Conservation (phyloP, 305 asterid genomes). For the Plantago rigida region DNA sequence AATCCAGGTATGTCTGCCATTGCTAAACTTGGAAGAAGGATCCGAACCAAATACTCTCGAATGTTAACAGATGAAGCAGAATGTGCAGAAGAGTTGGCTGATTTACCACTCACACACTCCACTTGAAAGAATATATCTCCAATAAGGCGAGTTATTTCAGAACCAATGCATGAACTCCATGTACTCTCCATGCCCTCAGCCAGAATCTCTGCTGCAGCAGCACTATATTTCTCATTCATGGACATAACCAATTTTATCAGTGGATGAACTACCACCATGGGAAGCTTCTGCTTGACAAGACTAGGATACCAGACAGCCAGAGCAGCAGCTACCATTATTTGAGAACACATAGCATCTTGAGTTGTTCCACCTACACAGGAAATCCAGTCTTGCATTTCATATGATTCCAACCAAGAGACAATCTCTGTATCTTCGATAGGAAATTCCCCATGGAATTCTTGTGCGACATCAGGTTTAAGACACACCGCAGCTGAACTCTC, state of each 20-base stretch:
- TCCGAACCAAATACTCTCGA: slow-evolving; percentile 63
- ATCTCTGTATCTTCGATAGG: slow-evolving; percentile 56
- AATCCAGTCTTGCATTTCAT: slow-evolving; percentile 83
- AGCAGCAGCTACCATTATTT: slow-evolving; percentile 89
- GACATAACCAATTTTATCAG: slow-evolving; percentile 80
- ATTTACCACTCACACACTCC: slow-evolving; percentile 76
- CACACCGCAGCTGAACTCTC: slow-evolving; percentile 27
- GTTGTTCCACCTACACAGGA: slow-evolving; percentile 85
- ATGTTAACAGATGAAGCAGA: slow-evolving; percentile 45
- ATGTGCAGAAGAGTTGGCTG: slow-evolving; percentile 35
- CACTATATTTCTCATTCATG: slow-evolving; percentile 76
- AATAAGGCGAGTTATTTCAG: slow-evolving; percentile 71
- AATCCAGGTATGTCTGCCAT: slow-evolving; percentile 81
- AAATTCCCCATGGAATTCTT: slow-evolving; percentile 32
- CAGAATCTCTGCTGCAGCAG: slow-evolving; percentile 88
- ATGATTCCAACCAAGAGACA: slow-evolving; percentile 78
- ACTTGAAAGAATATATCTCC: slow-evolving; percentile 91
- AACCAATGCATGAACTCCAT: slow-evolving; percentile 66
- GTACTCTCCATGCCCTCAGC: slow-evolving; percentile 98
- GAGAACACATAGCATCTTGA: slow-evolving; percentile 97
- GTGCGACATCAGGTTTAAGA: slow-evolving; percentile 29
- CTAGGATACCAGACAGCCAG: slow-evolving; percentile 94
- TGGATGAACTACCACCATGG: slow-evolving; percentile 58
- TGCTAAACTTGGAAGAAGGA: slow-evolving; percentile 90
- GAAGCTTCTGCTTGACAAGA: slow-evolving; percentile 63